Conservation (phyloP, 129 eudicot species). For the Logfia minima region DNA sequence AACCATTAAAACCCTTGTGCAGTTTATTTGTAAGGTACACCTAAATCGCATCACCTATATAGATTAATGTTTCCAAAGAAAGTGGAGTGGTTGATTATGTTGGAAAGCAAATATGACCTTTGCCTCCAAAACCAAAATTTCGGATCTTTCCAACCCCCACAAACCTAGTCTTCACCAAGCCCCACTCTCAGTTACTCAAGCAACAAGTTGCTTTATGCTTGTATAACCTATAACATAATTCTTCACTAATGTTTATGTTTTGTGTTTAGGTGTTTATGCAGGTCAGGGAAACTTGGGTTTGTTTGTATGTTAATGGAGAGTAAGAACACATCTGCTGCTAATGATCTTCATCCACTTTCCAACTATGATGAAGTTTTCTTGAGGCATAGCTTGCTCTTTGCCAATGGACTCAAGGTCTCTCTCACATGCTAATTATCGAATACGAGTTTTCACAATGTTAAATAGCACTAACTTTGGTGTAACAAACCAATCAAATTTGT, state of each 20-base stretch:
- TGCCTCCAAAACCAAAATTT: slow-evolving; percentile 17
- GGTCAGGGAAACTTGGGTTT: slow-evolving; percentile 13
- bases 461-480: neutral
- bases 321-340: slow-evolving; percentile 16
- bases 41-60: neutral
- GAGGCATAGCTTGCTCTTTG: slow-evolving; percentile 39
- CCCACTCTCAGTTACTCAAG: slow-evolving; percentile 11
- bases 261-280: slow-evolving; percentile 19
- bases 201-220: slow-evolving; percentile 3
- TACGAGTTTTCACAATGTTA: neutral
- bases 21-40: slow-evolving; percentile 6
- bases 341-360: slow-evolving; percentile 32
- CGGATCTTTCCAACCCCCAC: slow-evolving; percentile 4
- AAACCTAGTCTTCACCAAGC: slow-evolving; percentile 18
- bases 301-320: slow-evolving; percentile 35
- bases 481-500: slow-evolving; percentile 14
- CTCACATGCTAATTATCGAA: slow-evolving; percentile 7
- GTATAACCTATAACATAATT: neutral
- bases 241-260: neutral
- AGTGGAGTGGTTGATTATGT: slow-evolving; percentile 24
- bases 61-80: slow-evolving; percentile 9
- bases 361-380: slow-evolving; percentile 45
- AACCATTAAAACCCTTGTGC: slow-evolving; percentile 18
- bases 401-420: slow-evolving; percentile 48
- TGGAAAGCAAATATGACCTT: slow-evolving; percentile 5